Evolutionary conservation across 164 flowering plant species (phyloP).

Genomic region (Dillenia suffruticosa): DNA sequence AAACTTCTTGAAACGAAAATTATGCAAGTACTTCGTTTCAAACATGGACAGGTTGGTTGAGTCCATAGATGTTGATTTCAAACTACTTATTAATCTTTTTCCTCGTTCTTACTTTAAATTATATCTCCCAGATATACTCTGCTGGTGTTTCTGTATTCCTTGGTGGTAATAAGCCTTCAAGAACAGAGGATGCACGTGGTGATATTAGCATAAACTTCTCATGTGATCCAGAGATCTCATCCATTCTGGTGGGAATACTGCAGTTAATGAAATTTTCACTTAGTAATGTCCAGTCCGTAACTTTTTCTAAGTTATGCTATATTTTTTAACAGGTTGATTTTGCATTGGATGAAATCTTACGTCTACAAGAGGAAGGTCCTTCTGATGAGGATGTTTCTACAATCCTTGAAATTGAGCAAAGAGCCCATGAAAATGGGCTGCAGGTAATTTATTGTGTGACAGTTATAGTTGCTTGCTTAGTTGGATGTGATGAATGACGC

Average conservation of each 20-base stretch:
- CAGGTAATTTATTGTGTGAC: slow-evolving; percentile 40
- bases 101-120: slow-evolving; percentile 1
- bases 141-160: slow-evolving; percentile 91
- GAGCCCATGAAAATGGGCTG: slow-evolving; percentile 95
- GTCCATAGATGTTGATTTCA: not conserved
- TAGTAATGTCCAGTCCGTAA: not conserved
- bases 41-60: slow-evolving; percentile 80
- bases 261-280: not conserved
- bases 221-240: slow-evolving; percentile 87
- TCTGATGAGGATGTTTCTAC: slow-evolving; percentile 71
- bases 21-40: slow-evolving; percentile 88
- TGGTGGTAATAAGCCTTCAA: slow-evolving; percentile 92
- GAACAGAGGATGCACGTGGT: slow-evolving; percentile 84
- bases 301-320: not conserved
- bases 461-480: no score
- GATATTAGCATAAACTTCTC: slow-evolving; percentile 89
- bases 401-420: slow-evolving; percentile 93
- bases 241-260: slow-evolving; percentile 50
- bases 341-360: slow-evolving; percentile 72
- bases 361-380: slow-evolving; percentile 88
- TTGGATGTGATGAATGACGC: no score
- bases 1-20: slow-evolving; percentile 90
- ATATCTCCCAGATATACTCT: slow-evolving; percentile 65
- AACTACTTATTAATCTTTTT: not conserved
- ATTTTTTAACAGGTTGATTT: slow-evolving; percentile 58